These are phyloP conservation scores for Symmetrospora coprosmae DNA, from an alignment of 768 basidiomycete genomes.

Conservation along the genomic window DNA sequence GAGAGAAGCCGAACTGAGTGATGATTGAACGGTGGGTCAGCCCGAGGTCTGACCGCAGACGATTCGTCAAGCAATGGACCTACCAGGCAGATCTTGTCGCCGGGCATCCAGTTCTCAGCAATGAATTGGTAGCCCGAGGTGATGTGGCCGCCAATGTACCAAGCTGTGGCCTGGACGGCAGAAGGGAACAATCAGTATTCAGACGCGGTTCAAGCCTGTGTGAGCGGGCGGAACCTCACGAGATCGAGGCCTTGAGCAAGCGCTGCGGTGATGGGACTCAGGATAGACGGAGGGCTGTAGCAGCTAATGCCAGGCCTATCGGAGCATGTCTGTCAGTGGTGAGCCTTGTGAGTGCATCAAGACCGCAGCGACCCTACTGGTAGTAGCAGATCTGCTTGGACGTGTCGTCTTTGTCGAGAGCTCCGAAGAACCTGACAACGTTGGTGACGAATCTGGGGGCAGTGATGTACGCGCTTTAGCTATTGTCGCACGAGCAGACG, in stretches of 20 bases:
- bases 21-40: too few species aligned
- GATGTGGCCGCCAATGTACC: neutral
- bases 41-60: too few species aligned
- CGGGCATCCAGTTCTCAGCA: neutral
- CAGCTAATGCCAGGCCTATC: neutral
- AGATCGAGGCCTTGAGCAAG: neutral
- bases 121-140: conserved; percentile 2
- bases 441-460: too few species aligned
- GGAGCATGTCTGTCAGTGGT: neutral
- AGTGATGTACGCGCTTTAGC: too few species aligned
- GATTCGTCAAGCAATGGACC: too few species aligned
- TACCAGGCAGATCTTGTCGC: conserved; percentile 3
- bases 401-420: neutral
- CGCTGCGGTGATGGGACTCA: neutral
- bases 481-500: too few species aligned
- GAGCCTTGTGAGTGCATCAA: neutral
- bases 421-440: neutral
- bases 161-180: neutral
- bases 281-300: neutral
- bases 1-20: conserved; percentile 11
- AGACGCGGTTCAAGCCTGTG: neutral
- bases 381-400: neutral
- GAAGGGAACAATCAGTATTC: neutral
- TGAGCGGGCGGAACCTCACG: neutral
- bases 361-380: neutral